Evolutionary conservation across 2,329 filamentous ascomycete genomes (phyloP).

Genomic region (Aspergillus spinulosporus): DNA sequence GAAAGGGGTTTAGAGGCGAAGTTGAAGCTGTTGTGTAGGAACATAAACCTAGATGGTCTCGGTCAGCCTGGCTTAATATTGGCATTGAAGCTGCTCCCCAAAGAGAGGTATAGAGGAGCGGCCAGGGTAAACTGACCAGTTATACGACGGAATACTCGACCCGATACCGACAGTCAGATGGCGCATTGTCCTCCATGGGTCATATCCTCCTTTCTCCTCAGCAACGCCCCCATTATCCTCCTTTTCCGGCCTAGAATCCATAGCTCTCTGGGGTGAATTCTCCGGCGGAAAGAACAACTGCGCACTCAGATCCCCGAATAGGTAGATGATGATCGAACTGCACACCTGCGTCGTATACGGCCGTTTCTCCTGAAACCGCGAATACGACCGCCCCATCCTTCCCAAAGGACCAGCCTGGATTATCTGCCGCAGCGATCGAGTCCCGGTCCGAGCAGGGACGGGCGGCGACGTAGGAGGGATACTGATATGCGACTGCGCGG

Average conservation of each 20-base stretch:
- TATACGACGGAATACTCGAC: constrained; percentile 74
- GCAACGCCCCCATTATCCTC: constrained; percentile 18
- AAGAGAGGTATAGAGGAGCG: not conserved
- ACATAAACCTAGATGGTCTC: constrained; percentile 64
- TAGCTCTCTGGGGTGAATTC: constrained; percentile 22
- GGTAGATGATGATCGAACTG: constrained; percentile 74
- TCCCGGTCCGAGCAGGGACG: constrained; percentile 17
- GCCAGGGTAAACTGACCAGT: constrained; percentile 67
- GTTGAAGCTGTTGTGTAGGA: constrained; percentile 79
- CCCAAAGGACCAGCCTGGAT: constrained; percentile 37
- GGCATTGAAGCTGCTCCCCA: not conserved
- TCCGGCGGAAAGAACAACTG: constrained; percentile 61
- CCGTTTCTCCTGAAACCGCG: constrained; percentile 66
- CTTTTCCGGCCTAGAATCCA: constrained; percentile 33
- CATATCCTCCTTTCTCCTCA: constrained; percentile 53
- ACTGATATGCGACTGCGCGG: constrained; percentile 13
- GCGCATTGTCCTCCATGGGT: constrained; percentile 66
- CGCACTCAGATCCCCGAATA: constrained; percentile 74
- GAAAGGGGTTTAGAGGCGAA: constrained; percentile 71
- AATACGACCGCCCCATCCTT: constrained; percentile 55
- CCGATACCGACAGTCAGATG: constrained; percentile 73
- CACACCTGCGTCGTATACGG: constrained; percentile 79
- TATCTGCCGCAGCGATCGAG: constrained; percentile 32
- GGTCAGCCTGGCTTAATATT: not conserved
- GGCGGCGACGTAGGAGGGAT: constrained; percentile 22